phyloP scores from a whole-genome alignment of 257 asterid species.

The Anisodus tanguticus region DNA sequence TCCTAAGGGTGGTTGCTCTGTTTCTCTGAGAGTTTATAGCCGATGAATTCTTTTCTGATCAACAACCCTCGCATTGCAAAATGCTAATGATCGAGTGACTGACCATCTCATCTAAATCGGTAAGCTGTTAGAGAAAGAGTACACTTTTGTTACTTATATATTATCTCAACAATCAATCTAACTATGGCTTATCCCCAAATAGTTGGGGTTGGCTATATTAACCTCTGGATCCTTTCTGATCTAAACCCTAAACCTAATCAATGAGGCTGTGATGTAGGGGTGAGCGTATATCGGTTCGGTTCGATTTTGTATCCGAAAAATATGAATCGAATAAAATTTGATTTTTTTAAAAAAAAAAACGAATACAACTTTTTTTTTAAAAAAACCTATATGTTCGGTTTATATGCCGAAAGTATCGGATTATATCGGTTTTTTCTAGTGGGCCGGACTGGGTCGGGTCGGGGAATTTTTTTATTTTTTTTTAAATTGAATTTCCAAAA shows the following conservation, averaged over 20 bases:
- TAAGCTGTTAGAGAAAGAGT: neutral
- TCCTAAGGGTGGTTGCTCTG: neutral
- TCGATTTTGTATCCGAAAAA: too few species aligned
- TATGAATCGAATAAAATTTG: too few species aligned
- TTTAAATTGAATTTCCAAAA: too few species aligned
- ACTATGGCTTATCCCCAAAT: neutral
- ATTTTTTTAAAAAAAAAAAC: too few species aligned
- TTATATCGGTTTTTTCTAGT: too few species aligned
- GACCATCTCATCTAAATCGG: neutral
- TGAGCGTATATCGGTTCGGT: too few species aligned
- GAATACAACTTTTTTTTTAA: too few species aligned
- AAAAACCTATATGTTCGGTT: too few species aligned
- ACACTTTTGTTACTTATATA: neutral
- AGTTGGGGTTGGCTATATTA: neutral
- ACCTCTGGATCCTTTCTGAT: neutral
- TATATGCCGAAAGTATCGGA: too few species aligned
- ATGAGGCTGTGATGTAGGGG: conserved; percentile 24
- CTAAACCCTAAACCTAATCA: neutral
- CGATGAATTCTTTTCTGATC: neutral
- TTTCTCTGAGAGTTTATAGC: neutral
- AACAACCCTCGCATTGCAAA: neutral
- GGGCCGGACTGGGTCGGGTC: too few species aligned
- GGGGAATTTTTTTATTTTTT: too few species aligned
- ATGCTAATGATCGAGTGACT: neutral
- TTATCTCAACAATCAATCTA: neutral